A percentile compares a stretch with the other conserved stretches of the same genome.
Evolutionary conservation across 2,329 filamentous ascomycete genomes (phyloP).

Genomic region (Emergomyces pasteurianus): DNA sequence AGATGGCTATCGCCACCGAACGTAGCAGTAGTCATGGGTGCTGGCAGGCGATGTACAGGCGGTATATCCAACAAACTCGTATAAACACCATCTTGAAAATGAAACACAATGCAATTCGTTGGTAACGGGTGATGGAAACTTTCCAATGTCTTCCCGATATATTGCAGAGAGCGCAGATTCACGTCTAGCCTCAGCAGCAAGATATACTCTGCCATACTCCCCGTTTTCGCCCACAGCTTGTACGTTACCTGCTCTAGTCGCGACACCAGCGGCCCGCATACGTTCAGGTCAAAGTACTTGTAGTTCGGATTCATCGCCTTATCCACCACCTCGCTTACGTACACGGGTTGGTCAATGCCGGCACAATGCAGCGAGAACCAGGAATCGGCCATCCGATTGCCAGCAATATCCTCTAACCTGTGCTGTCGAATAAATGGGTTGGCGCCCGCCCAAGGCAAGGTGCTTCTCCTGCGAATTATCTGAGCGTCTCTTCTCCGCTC

Average conservation of each 20-base stretch:
- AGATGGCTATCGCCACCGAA: conserved; percentile 21
- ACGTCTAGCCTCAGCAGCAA: conserved; percentile 62
- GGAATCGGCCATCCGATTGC: conserved; percentile 64
- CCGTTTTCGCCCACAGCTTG: conserved; percentile 58
- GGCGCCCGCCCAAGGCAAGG: conserved; percentile 50
- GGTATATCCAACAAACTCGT: conserved; percentile 59
- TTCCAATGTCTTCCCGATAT: conserved; percentile 56
- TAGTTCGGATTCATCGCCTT: conserved; percentile 88
- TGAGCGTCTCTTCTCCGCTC: conserved; percentile 10
- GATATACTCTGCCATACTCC: conserved; percentile 43
- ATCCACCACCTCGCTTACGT: conserved; percentile 71
- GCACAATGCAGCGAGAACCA: conserved; percentile 77
- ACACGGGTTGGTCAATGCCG: conserved; percentile 59
- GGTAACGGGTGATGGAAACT: conserved; percentile 61
- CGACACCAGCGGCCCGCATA: conserved; percentile 51
- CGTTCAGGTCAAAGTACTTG: conserved; percentile 64
- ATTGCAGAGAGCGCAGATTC: conserved; percentile 62
- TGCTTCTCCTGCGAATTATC: conserved; percentile 41
- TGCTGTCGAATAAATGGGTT: conserved; percentile 54
- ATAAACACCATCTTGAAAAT: conserved; percentile 78
- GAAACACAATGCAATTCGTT: conserved; percentile 70
- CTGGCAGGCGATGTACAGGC: conserved; percentile 22
- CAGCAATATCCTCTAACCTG: conserved; percentile 61
- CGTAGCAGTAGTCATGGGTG: conserved; percentile 8
- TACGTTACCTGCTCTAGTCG: conserved; percentile 54